These are phyloP conservation scores for Pythium brassicae DNA, from an alignment of 352 stramenopile species.

Conservation along the genomic window DNA sequence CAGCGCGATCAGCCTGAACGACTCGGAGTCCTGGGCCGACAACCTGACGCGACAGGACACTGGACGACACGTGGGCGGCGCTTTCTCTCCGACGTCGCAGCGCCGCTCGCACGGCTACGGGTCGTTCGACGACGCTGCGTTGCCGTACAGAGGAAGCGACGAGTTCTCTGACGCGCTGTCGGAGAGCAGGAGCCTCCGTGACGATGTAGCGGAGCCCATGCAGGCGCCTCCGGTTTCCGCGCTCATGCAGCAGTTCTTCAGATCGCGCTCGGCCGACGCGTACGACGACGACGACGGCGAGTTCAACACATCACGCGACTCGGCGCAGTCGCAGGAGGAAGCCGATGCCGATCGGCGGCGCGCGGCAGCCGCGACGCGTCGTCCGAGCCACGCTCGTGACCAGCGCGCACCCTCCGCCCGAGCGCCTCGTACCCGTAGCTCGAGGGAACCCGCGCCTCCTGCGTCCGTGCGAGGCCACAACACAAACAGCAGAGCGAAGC, in stretches of 20 bases:
- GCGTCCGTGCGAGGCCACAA: not conserved
- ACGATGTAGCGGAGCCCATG: not conserved
- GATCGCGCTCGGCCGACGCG: not conserved
- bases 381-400: not conserved
- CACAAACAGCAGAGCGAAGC: not conserved
- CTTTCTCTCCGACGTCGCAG: slow-evolving; percentile 15
- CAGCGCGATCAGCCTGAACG: slow-evolving; percentile 73
- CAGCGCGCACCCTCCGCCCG: not conserved
- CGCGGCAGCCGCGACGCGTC: not conserved
- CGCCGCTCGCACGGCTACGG: not conserved
- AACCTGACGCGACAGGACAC: slow-evolving; percentile 32
- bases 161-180: not conserved
- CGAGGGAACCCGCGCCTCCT: not conserved
- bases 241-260: slow-evolving; percentile 57
- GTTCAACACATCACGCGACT: slow-evolving; percentile 6
- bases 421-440: not conserved
- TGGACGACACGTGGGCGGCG: slow-evolving; percentile 1
- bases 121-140: slow-evolving; percentile 1
- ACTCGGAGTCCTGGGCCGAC: slow-evolving; percentile 75
- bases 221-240: slow-evolving; percentile 32
- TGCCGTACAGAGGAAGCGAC: not conserved
- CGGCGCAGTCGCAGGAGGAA: slow-evolving; percentile 2
- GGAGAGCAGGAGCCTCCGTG: not conserved
- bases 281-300: slow-evolving; percentile 8
- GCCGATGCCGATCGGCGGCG: not conserved